phyloP scores from a whole-genome alignment of 306 rosid species.

The Parietaria judaica region DNA sequence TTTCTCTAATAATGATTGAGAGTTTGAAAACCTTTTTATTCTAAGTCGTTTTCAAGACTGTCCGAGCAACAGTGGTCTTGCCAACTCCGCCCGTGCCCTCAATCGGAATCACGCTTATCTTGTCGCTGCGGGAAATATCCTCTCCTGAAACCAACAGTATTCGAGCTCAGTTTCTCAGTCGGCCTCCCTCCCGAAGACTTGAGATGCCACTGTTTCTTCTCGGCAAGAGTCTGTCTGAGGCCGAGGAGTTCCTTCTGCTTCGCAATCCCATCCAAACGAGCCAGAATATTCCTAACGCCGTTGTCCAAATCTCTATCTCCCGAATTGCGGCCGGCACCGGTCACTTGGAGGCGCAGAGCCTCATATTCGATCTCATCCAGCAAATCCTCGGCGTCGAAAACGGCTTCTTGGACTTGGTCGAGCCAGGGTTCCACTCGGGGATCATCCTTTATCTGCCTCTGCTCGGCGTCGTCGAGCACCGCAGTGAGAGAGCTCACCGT shows the following conservation, averaged over 20 bases:
- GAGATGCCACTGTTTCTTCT: neutral
- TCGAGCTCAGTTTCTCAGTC: neutral
- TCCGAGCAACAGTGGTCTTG: slow-evolving; percentile 3
- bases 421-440: slow-evolving; percentile 5
- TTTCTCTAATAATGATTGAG: too few relatives aligned
- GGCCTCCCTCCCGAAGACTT: neutral
- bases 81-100: slow-evolving; percentile 9
- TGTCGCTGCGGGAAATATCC: neutral
- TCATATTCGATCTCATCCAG: slow-evolving; percentile 5
- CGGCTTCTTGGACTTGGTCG: neutral
- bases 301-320: neutral
- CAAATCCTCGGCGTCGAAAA: neutral
- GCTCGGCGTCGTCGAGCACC: slow-evolving; percentile 1
- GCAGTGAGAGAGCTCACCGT: neutral
- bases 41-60: neutral
- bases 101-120: neutral
- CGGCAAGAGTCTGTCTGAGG: neutral
- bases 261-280: neutral
- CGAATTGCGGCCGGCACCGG: neutral
- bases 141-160: neutral
- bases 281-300: neutral
- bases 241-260: neutral
- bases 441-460: slow-evolving; percentile 1
- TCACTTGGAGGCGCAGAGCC: neutral
- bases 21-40: too few relatives aligned